These are phyloP conservation scores for Termitomyces sp. DNA, from an alignment of 768 basidiomycete species.

Conservation along the genomic window DNA sequence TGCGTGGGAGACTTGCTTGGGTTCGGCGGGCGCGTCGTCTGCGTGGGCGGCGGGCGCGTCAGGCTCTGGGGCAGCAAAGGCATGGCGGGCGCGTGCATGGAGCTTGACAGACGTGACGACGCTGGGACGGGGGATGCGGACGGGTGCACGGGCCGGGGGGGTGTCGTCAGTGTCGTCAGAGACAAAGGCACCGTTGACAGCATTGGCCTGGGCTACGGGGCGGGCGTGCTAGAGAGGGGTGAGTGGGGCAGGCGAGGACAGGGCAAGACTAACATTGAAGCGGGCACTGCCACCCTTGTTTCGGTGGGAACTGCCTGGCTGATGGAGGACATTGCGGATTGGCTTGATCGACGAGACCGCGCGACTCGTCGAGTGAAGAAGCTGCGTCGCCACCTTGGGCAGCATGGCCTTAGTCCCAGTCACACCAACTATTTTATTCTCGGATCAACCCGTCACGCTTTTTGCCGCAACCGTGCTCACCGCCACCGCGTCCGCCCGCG, in stretches of 20 bases:
- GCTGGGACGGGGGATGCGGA: conserved; percentile 39
- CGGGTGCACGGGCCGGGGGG: conserved; percentile 21
- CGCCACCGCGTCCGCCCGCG: conserved; percentile 60
- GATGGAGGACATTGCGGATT: conserved; percentile 74
- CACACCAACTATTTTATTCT: neutral
- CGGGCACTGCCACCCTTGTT: conserved; percentile 26
- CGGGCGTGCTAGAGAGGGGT: conserved; percentile 51
- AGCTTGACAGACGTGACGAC: conserved; percentile 61
- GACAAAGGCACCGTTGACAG: conserved; percentile 36
- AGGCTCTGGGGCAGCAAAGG: conserved; percentile 32
- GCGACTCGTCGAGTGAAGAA: conserved; percentile 71
- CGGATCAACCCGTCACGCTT: conserved; percentile 36
- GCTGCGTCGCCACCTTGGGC: conserved; percentile 76
- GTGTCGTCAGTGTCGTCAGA: conserved; percentile 57
- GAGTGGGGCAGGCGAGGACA: neutral
- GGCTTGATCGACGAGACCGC: conserved; percentile 74
- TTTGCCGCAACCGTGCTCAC: conserved; percentile 82
- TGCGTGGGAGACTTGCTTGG: conserved; percentile 7
- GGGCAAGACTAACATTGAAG: conserved; percentile 48
- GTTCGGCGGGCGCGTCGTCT: no score
- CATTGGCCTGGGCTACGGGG: conserved; percentile 67
- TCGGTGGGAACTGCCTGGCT: conserved; percentile 47
- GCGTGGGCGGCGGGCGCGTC: no score
- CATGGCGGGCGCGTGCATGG: conserved; percentile 57
- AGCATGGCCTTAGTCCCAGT: conserved; percentile 42